Percentiles rank a stretch among this genome's conserved stretches.
Evolutionary conservation across 345 rosid genomes (phyloP).

Genomic region (Hibiscus trionum): DNA sequence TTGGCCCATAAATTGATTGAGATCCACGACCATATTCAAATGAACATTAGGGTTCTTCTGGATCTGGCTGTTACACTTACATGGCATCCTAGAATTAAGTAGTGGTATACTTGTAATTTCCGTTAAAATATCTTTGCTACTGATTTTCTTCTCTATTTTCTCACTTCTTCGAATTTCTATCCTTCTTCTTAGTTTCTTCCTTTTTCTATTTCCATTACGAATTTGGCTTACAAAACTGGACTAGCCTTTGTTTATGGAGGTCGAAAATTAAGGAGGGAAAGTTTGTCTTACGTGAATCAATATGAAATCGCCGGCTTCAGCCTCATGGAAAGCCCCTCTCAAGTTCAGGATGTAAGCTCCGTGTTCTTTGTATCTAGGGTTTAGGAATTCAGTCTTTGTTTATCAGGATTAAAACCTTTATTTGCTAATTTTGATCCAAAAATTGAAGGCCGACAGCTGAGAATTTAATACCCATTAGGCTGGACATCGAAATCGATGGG

Average conservation of each 20-base stretch:
- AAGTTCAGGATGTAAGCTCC: constrained; percentile 76
- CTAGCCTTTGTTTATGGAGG: not conserved
- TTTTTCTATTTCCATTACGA: not conserved
- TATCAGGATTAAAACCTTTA: not conserved
- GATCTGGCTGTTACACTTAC: not conserved
- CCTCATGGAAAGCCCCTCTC: constrained; percentile 52
- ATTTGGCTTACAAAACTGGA: not conserved
- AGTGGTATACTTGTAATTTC: too few species aligned
- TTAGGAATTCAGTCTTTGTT: not conserved
- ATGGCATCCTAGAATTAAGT: too few species aligned
- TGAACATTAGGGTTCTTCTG: not conserved
- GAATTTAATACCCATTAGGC: constrained; percentile 79
- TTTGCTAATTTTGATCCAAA: not conserved
- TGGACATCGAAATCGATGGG: constrained; percentile 87
- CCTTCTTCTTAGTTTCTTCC: too few species aligned
- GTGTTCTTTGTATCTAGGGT: not conserved
- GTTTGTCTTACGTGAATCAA: not conserved
- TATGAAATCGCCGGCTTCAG: constrained; percentile 40
- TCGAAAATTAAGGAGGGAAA: not conserved
- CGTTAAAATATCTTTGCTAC: too few species aligned
- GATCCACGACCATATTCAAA: not conserved
- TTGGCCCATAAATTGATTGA: not conserved
- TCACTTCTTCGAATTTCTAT: too few species aligned
- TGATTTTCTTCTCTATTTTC: too few species aligned
- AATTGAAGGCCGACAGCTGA: constrained; percentile 56